Conservation (phyloP, 2,329 filamentous ascomycete species). For the Chrysosporium queenslandicum region DNA sequence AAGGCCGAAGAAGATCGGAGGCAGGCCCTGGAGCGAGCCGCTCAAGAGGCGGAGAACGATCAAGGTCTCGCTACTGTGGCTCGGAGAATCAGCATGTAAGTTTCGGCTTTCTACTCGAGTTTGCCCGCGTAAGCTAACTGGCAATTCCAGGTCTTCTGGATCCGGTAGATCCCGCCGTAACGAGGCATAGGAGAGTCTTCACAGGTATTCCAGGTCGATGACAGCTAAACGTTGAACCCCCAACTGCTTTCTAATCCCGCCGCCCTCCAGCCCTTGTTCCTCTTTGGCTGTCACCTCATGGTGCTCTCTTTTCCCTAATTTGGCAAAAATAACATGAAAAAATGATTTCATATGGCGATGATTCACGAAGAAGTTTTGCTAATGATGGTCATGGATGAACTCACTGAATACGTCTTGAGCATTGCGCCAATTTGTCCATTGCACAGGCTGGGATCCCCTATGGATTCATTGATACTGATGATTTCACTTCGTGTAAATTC, state of each 20-base stretch:
- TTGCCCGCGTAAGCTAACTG: not conserved
- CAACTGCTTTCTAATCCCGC: not conserved
- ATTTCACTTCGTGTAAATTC: not conserved
- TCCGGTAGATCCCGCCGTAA: slow-evolving; percentile 29
- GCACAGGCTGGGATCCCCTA: not conserved
- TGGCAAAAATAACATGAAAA: not conserved
- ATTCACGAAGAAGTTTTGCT: slow-evolving; percentile 1
- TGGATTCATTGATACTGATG: not conserved
- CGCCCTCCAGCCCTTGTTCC: not conserved
- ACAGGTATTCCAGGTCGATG: not conserved
- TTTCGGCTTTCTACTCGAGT: slow-evolving; percentile 18
- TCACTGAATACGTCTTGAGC: not conserved
- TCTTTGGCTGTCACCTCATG: not conserved
- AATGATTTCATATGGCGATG: not conserved
- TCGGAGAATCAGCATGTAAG: slow-evolving; percentile 92
- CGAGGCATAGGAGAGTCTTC: slow-evolving; percentile 19
- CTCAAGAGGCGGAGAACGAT: slow-evolving; percentile 84
- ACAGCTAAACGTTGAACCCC: not conserved
- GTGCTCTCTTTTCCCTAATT: not conserved
- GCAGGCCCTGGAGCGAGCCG: slow-evolving; percentile 75
- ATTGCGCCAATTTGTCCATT: not conserved
- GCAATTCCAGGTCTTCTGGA: slow-evolving; percentile 34
- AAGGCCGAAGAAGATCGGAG: slow-evolving; percentile 72
- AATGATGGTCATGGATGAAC: slow-evolving; percentile 2
- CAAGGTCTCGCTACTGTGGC: slow-evolving; percentile 76